A percentile compares a stretch with the other conserved stretches of the same genome.
These are phyloP conservation scores for Termitomyces sp. DNA, from an alignment of 768 basidiomycete genomes.

Conservation along the genomic window DNA sequence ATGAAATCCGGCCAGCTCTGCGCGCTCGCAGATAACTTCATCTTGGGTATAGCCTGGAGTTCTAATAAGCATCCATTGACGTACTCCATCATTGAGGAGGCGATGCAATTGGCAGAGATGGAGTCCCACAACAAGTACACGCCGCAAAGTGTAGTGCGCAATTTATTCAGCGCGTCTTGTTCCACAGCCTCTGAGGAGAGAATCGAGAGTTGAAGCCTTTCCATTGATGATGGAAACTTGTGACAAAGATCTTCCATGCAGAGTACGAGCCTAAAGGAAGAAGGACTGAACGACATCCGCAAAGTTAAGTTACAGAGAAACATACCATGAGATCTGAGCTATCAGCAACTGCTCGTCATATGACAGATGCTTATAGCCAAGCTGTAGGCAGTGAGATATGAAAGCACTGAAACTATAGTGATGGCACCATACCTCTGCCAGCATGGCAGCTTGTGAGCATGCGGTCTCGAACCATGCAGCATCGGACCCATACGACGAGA, in stretches of 20 bases:
- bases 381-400: neutral
- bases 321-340: neutral
- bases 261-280: neutral
- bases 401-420: neutral
- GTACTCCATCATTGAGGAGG: slow-evolving; percentile 3
- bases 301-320: neutral
- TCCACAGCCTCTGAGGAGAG: neutral
- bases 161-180: neutral
- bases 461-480: neutral
- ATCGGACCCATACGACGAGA: neutral
- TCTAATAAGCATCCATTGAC: neutral
- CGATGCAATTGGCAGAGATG: slow-evolving; percentile 1
- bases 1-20: slow-evolving; percentile 1
- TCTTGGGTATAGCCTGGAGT: neutral
- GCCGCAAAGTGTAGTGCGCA: neutral
- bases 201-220: neutral
- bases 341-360: neutral
- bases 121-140: neutral
- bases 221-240: neutral
- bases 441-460: neutral
- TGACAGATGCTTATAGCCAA: neutral
- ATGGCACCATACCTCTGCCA: neutral
- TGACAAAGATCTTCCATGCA: neutral
- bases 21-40: neutral
- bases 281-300: neutral